Evolutionary conservation across 805 yeast genomes (phyloP).

Genomic region (Nakazawaea holstii): DNA sequence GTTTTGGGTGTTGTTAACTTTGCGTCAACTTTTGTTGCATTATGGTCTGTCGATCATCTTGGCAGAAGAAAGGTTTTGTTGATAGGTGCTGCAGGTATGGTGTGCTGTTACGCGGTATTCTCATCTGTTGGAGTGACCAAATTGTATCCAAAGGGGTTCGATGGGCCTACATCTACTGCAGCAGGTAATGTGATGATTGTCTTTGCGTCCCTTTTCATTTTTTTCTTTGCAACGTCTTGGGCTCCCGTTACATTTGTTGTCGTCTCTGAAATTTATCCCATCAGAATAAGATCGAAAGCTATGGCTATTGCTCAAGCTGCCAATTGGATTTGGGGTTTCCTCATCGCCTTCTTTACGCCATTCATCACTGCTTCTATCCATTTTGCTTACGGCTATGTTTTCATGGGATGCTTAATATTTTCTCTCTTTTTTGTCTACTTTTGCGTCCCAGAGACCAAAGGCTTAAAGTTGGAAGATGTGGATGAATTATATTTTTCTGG

Average conservation of each 20-base stretch:
- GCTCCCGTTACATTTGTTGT: slow-evolving; percentile 67
- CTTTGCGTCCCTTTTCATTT: slow-evolving; percentile 58
- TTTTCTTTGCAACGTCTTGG: slow-evolving; percentile 71
- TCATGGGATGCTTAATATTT: slow-evolving; percentile 49
- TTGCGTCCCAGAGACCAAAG: slow-evolving; percentile 51
- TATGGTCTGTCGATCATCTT: slow-evolving; percentile 43
- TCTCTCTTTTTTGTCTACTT: slow-evolving; percentile 49
- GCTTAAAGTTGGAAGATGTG: slow-evolving; percentile 50
- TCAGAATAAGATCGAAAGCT: slow-evolving; percentile 55
- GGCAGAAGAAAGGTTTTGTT: slow-evolving; percentile 64
- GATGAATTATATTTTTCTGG: slow-evolving; percentile 40
- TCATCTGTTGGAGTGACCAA: slow-evolving; percentile 41
- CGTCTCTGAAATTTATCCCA: slow-evolving; percentile 64
- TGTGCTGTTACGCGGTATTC: slow-evolving; percentile 52
- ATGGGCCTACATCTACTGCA: slow-evolving; percentile 21
- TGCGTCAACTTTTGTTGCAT: slow-evolving; percentile 46
- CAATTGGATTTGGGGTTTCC: slow-evolving; percentile 60
- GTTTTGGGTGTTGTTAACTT: slow-evolving; percentile 43
- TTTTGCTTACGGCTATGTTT: slow-evolving; percentile 53
- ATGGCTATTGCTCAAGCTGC: slow-evolving; percentile 63
- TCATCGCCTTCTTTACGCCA: slow-evolving; percentile 54
- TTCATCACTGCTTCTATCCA: slow-evolving; percentile 48
- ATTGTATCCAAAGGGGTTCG: slow-evolving; percentile 27
- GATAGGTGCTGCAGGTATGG: slow-evolving; percentile 60
- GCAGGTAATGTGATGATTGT: slow-evolving; percentile 53